Conservation (phyloP, 1,284 basidiomycete species). For the Hymenochaete sp. region DNA sequence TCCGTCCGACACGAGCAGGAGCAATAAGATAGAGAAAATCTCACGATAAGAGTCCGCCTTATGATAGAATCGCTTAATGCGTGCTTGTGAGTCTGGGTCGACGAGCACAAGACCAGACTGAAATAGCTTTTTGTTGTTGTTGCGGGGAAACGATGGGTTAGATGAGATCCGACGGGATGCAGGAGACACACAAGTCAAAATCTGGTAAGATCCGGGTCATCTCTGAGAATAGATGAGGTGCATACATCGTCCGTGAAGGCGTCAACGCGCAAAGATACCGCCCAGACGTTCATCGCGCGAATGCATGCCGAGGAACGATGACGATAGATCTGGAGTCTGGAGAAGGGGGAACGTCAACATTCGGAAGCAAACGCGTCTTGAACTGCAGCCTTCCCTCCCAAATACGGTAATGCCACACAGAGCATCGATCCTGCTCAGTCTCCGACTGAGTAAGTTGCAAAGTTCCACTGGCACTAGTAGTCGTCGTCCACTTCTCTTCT, state of each 20-base stretch:
- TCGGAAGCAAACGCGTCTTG: too few relatives aligned
- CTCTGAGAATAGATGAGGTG: not conserved
- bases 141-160: not conserved
- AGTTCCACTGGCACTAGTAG: too few relatives aligned
- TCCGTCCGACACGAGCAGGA: too few relatives aligned
- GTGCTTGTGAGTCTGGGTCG: conserved; percentile 43
- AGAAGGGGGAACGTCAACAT: too few relatives aligned
- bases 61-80: conserved; percentile 56
- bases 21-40: conserved; percentile 22
- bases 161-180: not conserved
- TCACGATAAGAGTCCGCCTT: conserved; percentile 67
- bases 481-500: too few relatives aligned
- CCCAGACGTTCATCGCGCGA: conserved; percentile 45
- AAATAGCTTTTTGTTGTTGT: conserved; percentile 45
- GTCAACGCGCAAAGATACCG: conserved; percentile 30
- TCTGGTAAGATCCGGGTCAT: conserved; percentile 21
- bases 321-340: not conserved
- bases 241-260: conserved; percentile 18
- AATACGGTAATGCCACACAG: too few relatives aligned
- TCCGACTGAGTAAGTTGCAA: too few relatives aligned
- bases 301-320: not conserved
- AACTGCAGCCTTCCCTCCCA: too few relatives aligned
- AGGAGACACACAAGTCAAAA: conserved; percentile 30
- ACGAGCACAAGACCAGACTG: conserved; percentile 44
- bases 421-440: too few relatives aligned